Conservation (phyloP, 768 basidiomycete genomes). For the Tricholoma sp. region DNA sequence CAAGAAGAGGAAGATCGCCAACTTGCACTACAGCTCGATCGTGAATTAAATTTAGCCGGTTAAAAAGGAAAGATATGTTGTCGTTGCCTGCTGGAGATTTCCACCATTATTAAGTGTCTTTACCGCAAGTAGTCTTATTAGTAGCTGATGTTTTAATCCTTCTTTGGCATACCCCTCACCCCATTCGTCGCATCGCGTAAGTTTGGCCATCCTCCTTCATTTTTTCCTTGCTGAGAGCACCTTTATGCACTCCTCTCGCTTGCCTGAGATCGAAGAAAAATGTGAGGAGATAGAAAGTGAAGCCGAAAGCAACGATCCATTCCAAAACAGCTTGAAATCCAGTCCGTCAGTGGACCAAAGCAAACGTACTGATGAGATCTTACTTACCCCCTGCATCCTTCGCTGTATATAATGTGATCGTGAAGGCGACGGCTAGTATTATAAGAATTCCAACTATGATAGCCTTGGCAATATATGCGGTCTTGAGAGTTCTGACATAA, state of each 20-base stretch:
- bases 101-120: not conserved
- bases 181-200: not conserved
- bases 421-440: constrained; percentile 59
- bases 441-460: constrained; percentile 56
- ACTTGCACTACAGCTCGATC: constrained; percentile 48
- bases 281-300: constrained; percentile 67
- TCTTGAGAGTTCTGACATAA: constrained; percentile 38
- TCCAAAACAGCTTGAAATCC: constrained; percentile 52
- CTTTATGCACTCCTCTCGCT: constrained; percentile 46
- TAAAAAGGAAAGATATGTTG: not conserved
- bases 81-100: not conserved
- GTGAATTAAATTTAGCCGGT: constrained; percentile 42
- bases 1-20: constrained; percentile 43
- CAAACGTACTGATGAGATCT: not conserved
- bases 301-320: constrained; percentile 70
- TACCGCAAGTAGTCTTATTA: too few species aligned
- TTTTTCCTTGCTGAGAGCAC: constrained; percentile 35
- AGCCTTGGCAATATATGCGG: constrained; percentile 58
- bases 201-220: constrained; percentile 16
- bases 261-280: constrained; percentile 69
- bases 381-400: constrained; percentile 46
- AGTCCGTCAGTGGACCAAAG: not conserved
- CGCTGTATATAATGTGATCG: constrained; percentile 39
- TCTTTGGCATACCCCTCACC: not conserved
- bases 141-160: not conserved